Evolutionary conservation across 306 rosid genomes (phyloP).

Genomic region (Pyrus bretschneideri): DNA sequence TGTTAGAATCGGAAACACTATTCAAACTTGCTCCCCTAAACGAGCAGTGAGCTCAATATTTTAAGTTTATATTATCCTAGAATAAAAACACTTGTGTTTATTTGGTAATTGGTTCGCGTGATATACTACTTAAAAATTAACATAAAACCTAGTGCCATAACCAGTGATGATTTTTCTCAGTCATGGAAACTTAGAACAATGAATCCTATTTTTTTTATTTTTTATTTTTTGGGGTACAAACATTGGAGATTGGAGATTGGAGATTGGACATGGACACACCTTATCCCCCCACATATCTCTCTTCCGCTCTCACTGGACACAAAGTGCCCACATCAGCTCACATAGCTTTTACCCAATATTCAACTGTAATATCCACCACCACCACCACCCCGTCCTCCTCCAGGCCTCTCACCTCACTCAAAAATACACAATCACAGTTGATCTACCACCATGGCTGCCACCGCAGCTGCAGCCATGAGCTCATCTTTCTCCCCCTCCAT

Average conservation of each 20-base stretch:
- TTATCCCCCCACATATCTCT: constrained; percentile 39
- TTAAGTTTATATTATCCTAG: no score
- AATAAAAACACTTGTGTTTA: no score
- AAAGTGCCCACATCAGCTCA: constrained; percentile 54
- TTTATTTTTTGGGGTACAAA: background rate
- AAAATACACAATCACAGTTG: background rate
- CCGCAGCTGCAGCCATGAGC: constrained; percentile 55
- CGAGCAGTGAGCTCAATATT: no score
- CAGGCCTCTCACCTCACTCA: background rate
- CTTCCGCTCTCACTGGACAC: constrained; percentile 32
- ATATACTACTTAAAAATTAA: no score
- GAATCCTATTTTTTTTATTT: no score
- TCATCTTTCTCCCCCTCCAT: constrained; percentile 58
- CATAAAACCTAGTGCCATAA: no score
- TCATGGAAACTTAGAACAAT: no score
- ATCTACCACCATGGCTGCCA: constrained; percentile 46
- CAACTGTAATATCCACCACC: constrained; percentile 1
- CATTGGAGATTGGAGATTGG: background rate
- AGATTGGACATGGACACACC: constrained; percentile 7
- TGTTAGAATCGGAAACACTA: no score
- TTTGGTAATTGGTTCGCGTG: no score
- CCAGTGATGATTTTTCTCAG: no score
- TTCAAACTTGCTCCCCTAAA: no score
- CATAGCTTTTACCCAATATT: background rate
- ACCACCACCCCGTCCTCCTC: background rate